phyloP scores from a whole-genome alignment of 768 basidiomycete genomes.

The Tremella fuciformis region DNA sequence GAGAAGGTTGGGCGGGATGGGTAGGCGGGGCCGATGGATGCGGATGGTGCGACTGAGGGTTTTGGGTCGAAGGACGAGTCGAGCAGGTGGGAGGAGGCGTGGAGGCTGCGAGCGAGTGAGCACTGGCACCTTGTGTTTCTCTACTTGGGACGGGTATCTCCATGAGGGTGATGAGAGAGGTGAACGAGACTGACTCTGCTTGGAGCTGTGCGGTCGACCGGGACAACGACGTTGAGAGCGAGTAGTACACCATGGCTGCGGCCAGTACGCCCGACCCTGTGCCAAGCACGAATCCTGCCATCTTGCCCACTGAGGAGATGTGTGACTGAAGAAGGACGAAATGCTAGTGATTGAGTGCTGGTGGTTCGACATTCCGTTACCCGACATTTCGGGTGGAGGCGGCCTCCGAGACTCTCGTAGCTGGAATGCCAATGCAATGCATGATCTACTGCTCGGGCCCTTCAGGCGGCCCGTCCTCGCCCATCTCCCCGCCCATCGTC shows the following conservation, averaged over 20 bases:
- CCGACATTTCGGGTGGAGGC: too few species aligned
- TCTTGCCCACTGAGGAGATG: constrained; percentile 4
- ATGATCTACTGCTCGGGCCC: constrained; percentile 21
- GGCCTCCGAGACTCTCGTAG: too few species aligned
- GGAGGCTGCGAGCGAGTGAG: constrained; percentile 23
- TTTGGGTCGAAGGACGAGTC: constrained; percentile 33
- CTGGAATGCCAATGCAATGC: background rate
- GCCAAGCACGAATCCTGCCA: constrained; percentile 42
- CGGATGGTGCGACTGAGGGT: constrained; percentile 24
- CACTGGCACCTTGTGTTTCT: background rate
- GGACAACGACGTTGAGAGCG: constrained; percentile 31
- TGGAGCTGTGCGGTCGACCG: constrained; percentile 24
- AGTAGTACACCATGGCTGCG: constrained; percentile 42
- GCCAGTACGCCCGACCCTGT: constrained; percentile 41
- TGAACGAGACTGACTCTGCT: constrained; percentile 31
- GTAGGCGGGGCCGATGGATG: constrained; percentile 32
- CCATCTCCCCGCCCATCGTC: constrained; percentile 49
- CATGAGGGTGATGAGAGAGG: constrained; percentile 2
- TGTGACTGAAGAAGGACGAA: too few species aligned
- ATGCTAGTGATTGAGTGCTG: too few species aligned
- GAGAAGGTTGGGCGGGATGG: constrained; percentile 25
- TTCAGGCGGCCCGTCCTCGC: constrained; percentile 21
- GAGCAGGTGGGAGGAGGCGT: constrained; percentile 28
- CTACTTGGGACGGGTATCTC: too few species aligned
- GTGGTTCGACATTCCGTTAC: too few species aligned